Percentiles rank a stretch among this genome's conserved stretches.
Conservation (phyloP, 768 basidiomycete genomes). For the Pleurotus sapidus region DNA sequence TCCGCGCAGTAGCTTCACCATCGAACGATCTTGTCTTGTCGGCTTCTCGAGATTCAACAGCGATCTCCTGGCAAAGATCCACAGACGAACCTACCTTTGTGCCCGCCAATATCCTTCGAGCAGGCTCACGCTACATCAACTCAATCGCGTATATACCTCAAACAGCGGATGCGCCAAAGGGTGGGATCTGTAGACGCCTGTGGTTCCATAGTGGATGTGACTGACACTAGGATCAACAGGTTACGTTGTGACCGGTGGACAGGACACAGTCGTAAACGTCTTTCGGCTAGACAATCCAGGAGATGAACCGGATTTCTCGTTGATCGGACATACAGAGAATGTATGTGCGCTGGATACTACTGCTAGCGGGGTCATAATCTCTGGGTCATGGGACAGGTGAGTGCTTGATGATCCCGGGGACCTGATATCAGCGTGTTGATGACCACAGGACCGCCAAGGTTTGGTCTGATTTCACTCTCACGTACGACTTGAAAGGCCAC, state of each 20-base stretch:
- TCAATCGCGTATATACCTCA: conserved; percentile 77
- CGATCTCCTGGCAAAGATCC: conserved; percentile 77
- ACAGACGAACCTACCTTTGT: conserved; percentile 47
- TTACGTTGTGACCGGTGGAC: conserved; percentile 83
- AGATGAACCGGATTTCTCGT: conserved; percentile 75
- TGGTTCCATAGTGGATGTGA: conserved; percentile 13
- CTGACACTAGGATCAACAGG: conserved; percentile 43
- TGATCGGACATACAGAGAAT: conserved; percentile 89
- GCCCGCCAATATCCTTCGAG: conserved; percentile 51
- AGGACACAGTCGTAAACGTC: conserved; percentile 85
- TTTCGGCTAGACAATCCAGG: conserved; percentile 54
- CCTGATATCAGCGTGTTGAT: background rate
- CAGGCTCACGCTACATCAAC: conserved; percentile 77
- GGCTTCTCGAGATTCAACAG: conserved; percentile 88
- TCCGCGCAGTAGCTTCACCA: conserved; percentile 78
- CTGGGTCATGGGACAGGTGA: conserved; percentile 97
- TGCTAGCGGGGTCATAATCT: conserved; percentile 78
- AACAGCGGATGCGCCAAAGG: conserved; percentile 65
- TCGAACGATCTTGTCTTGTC: conserved; percentile 79
- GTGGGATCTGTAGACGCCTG: conserved; percentile 33
- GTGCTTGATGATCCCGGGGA: conserved; percentile 17
- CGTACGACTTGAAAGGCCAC: conserved; percentile 80
- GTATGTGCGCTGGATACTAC: conserved; percentile 81
- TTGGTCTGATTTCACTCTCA: conserved; percentile 77
- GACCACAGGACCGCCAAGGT: conserved; percentile 83